Conservation (phyloP, 1,139 yeast genomes). For the Suhomyces atakaporum region DNA sequence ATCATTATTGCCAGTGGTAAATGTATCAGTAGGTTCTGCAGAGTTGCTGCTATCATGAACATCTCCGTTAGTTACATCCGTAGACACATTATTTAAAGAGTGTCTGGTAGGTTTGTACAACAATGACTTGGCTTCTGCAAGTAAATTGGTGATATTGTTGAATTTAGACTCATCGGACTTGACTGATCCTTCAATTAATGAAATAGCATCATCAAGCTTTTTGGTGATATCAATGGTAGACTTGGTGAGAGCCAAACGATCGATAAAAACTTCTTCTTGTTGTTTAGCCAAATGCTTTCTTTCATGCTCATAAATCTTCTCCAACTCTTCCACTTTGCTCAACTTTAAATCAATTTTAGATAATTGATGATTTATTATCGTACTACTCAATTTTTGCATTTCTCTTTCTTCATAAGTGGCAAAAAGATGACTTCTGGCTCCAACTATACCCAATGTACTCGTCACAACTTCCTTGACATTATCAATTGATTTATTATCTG, state of each 20-base stretch:
- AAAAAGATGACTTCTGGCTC: constrained; percentile 81
- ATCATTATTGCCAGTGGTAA: constrained; percentile 15
- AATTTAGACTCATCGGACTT: constrained; percentile 9
- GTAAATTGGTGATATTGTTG: constrained; percentile 27
- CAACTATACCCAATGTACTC: constrained; percentile 65
- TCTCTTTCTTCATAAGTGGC: constrained; percentile 83
- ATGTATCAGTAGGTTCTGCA: constrained; percentile 17
- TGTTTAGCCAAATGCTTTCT: constrained; percentile 71
- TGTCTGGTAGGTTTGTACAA: constrained; percentile 52
- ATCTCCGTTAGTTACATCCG: constrained; percentile 20
- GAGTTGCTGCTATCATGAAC: constrained; percentile 11
- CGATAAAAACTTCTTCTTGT: constrained; percentile 80
- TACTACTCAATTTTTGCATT: constrained; percentile 58
- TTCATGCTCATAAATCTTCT: constrained; percentile 76
- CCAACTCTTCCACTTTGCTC: constrained; percentile 67
- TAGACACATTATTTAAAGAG: constrained; percentile 24
- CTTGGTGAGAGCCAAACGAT: constrained; percentile 70
- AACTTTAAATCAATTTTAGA: constrained; percentile 78
- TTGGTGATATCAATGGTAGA: constrained; percentile 56
- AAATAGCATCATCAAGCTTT: constrained; percentile 48
- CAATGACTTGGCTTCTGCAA: constrained; percentile 51
- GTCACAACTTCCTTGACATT: constrained; percentile 51
- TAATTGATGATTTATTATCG: constrained; percentile 69
- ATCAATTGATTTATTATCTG: constrained; percentile 14
- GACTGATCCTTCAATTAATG: constrained; percentile 29